Evolutionary conservation across 306 rosid genomes (phyloP).

Genomic region (Sphenostylis stenocarpa): DNA sequence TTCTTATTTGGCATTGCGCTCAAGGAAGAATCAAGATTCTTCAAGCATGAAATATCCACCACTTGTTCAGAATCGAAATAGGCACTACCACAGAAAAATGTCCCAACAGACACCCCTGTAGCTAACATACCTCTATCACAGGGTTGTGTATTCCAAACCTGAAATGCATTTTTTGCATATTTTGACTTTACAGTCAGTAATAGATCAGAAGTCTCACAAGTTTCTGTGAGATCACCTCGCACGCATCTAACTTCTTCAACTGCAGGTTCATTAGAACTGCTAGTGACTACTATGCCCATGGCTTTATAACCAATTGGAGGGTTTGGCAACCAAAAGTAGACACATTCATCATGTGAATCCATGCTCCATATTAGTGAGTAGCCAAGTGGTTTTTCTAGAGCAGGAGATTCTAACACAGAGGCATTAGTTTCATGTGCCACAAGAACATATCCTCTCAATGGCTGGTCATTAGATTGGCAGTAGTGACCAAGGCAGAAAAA

Average conservation of each 20-base stretch:
- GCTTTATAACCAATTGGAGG: slow-evolving; percentile 83
- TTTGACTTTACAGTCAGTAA: slow-evolving; percentile 50
- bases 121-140: slow-evolving; percentile 64
- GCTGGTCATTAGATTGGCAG: slow-evolving; percentile 63
- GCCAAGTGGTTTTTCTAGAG: slow-evolving; percentile 56
- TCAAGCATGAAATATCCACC: slow-evolving; percentile 65
- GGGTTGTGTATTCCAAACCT: slow-evolving; percentile 72
- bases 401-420: slow-evolving; percentile 41
- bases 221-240: slow-evolving; percentile 79
- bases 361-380: slow-evolving; percentile 71
- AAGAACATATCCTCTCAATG: slow-evolving; percentile 70
- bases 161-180: slow-evolving; percentile 41
- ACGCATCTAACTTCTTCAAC: slow-evolving; percentile 69
- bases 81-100: slow-evolving; percentile 63
- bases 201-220: slow-evolving; percentile 58
- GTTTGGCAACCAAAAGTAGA: slow-evolving; percentile 84
- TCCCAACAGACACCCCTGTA: slow-evolving; percentile 76
- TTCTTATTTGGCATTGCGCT: slow-evolving; percentile 74
- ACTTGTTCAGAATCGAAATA: slow-evolving; percentile 45
- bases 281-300: slow-evolving; percentile 72
- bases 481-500: slow-evolving; percentile 84
- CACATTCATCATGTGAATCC: slow-evolving; percentile 60
- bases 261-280: slow-evolving; percentile 54
- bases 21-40: slow-evolving; percentile 59
- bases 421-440: slow-evolving; percentile 55